Evolutionary conservation across 768 basidiomycete genomes (phyloP), one percentile per base, ranked within the genome.

Genomic region (Goffeauzyma gilvescens): DNA sequence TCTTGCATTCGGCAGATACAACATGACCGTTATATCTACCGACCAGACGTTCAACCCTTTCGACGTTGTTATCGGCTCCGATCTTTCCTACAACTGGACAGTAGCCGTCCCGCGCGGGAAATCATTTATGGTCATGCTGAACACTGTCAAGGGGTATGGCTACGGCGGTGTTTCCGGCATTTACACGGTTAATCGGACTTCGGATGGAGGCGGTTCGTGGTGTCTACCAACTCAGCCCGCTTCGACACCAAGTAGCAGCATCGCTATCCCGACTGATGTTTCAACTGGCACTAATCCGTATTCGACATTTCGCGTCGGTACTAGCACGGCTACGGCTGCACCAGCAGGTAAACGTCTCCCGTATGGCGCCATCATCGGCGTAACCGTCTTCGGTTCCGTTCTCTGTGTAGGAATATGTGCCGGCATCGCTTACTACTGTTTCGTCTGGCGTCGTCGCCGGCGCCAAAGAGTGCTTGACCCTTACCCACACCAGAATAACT

Each of bases 21-120:
- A 44, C 31, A 44, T 44, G 42, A 49, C 47, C 33, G 42, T 49
- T 21, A 28, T 49, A 15, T 49, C 47, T 14, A 30, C 37, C n/a
- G 41, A 42, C 15, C 41, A 44, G 25, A 28, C 34, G 1, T 49
- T 49, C 36, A 32, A 35, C 18, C 47, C 47, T 0, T 49, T 34
- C 42, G 38, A 43, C 21, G 32, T 49, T 12, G 27, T 32, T n/a
- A 39, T 44, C 14, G 47, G 47, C 18, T 36, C 25, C 20, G 24
- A 30, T 9, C 15, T 31, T 1, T 4, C 31, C 3, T 27, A 26
- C 20, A 26, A 32, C 31, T 49, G 47, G 47, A n/a, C 17, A 15
- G 42, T 44, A 26, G 40, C 38, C 38, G 36, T 49, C 5, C n/a
- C 42, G 14, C 42, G 42, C 15, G 47, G 47, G 8, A 27, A 37